Conservation (phyloP, 805 yeast species). For the Cyberlindnera subsufficiens region DNA sequence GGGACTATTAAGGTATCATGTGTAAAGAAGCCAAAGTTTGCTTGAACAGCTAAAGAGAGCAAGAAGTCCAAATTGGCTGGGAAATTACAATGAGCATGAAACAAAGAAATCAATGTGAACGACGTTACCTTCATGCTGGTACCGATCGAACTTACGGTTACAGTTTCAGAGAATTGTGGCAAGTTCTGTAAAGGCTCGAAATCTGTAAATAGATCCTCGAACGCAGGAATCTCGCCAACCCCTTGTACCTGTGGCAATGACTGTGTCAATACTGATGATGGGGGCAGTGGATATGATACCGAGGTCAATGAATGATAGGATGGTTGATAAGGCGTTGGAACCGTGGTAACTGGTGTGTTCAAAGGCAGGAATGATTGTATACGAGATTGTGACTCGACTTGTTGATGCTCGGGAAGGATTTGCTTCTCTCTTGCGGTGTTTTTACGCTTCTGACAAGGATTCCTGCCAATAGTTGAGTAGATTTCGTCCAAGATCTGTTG, state of each 20-base stretch:
- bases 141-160: slow-evolving; percentile 15
- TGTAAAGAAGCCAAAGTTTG: slow-evolving; percentile 12
- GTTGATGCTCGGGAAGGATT: neutral
- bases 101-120: slow-evolving; percentile 13
- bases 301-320: too few relatives aligned
- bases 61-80: slow-evolving; percentile 19
- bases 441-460: slow-evolving; percentile 22
- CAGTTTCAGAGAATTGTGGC: slow-evolving; percentile 10
- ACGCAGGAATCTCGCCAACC: slow-evolving; percentile 10
- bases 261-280: neutral
- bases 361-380: neutral
- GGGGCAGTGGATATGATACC: neutral
- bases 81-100: slow-evolving; percentile 15
- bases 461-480: slow-evolving; percentile 17
- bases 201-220: slow-evolving; percentile 21
- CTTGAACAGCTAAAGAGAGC: slow-evolving; percentile 15
- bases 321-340: neutral
- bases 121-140: slow-evolving; percentile 12
- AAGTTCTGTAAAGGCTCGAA: slow-evolving; percentile 17
- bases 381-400: neutral
- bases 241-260: neutral
- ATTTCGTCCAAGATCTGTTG: slow-evolving; percentile 19
- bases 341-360: neutral
- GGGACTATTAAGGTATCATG: slow-evolving; percentile 20
- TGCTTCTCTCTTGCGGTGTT: slow-evolving; percentile 17